Conservation (phyloP, 805 yeast species). For the Wickerhamomyces hampshirensis region DNA sequence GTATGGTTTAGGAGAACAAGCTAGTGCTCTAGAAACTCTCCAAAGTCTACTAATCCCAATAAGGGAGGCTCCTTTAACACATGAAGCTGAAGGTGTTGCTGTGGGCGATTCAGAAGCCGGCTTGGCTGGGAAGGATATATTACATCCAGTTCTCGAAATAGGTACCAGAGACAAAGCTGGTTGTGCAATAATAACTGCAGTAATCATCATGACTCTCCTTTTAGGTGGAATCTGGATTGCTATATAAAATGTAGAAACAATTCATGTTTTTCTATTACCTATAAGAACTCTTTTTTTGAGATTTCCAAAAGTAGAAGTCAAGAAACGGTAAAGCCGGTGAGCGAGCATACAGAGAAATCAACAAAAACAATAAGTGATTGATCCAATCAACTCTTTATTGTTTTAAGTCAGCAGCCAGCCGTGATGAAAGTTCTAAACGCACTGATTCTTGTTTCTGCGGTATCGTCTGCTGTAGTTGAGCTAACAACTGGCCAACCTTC, state of each 20-base stretch:
- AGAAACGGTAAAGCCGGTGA: neutral
- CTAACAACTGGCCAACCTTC: slow-evolving; percentile 4
- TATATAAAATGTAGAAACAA: slow-evolving; percentile 25
- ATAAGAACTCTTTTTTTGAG: neutral
- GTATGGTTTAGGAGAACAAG: slow-evolving; percentile 76
- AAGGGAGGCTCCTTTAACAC: slow-evolving; percentile 47
- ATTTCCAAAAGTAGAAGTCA: neutral
- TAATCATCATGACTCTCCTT: slow-evolving; percentile 50
- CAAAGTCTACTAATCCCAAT: slow-evolving; percentile 39
- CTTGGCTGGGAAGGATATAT: slow-evolving; percentile 31
- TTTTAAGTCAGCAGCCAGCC: too few species aligned
- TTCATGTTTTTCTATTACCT: neutral
- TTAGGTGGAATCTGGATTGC: slow-evolving; percentile 82
- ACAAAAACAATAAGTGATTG: too few species aligned
- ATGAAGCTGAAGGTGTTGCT: slow-evolving; percentile 45
- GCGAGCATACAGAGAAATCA: neutral
- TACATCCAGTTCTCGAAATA: slow-evolving; percentile 38
- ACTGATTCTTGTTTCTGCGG: neutral
- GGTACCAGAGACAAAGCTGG: slow-evolving; percentile 71
- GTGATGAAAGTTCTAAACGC: neutral
- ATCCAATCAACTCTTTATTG: too few species aligned
- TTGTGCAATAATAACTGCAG: slow-evolving; percentile 79
- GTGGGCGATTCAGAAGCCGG: slow-evolving; percentile 51
- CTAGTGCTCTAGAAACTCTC: slow-evolving; percentile 63
- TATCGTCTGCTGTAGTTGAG: neutral